Percentiles rank a stretch among this genome's conserved stretches.
phyloP scores from a whole-genome alignment of 768 basidiomycete species.

The Saitozyma podzolica region DNA sequence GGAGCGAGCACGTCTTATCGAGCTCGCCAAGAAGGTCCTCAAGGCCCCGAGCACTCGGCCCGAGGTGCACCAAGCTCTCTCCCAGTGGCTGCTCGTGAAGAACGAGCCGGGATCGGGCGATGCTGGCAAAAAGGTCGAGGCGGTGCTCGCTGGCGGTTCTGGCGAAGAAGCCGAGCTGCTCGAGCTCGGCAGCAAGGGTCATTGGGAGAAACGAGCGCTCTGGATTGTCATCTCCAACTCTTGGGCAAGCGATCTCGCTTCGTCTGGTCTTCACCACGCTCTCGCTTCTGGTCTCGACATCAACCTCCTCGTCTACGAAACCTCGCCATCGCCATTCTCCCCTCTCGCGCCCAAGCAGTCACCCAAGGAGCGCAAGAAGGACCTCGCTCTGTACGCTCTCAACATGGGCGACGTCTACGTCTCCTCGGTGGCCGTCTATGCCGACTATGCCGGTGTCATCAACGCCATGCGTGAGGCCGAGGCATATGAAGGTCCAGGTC shows the following conservation, averaged over 20 bases:
- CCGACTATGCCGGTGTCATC: constrained; percentile 90
- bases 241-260: constrained; percentile 95
- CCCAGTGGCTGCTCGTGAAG: constrained; percentile 75
- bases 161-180: constrained; percentile 55
- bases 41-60: constrained; percentile 55
- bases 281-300: constrained; percentile 87
- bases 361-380: constrained; percentile 76
- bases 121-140: constrained; percentile 61
- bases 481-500: constrained; percentile 79
- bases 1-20: constrained; percentile 67
- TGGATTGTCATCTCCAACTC: constrained; percentile 99
- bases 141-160: constrained; percentile 60
- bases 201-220: constrained; percentile 69
- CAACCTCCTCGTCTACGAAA: constrained; percentile 95
- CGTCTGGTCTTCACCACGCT: constrained; percentile 91
- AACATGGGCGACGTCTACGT: constrained; percentile 97
- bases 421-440: constrained; percentile 91
- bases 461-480: constrained; percentile 91
- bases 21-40: constrained; percentile 67
- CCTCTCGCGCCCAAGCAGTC: constrained; percentile 52
- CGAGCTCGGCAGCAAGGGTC: constrained; percentile 62
- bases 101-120: constrained; percentile 63
- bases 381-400: constrained; percentile 96
- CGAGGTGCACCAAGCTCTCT: constrained; percentile 67
- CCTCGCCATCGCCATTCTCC: constrained; percentile 79